Percentiles rank a stretch among this genome's conserved stretches.
These are phyloP conservation scores for Waltergamsia citrina DNA, from an alignment of 2,329 filamentous ascomycete genomes.

Conservation along the genomic window DNA sequence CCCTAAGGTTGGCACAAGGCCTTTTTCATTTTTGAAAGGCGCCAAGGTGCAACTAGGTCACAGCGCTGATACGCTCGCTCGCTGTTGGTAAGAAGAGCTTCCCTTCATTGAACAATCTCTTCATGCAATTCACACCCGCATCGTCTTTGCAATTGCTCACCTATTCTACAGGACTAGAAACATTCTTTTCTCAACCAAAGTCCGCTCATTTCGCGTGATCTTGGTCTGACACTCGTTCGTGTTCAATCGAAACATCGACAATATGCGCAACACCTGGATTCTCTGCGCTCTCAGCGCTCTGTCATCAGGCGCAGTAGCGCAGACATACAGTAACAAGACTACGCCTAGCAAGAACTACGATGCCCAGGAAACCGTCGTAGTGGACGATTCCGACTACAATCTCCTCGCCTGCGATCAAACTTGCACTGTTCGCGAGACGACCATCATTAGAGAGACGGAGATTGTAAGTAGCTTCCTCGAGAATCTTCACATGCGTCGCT, in stretches of 20 bases:
- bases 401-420: neutral
- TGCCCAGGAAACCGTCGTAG: neutral
- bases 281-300: constrained; percentile 1
- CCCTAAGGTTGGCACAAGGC: no score
- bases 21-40: no score
- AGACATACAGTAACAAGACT: no score
- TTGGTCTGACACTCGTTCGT: neutral
- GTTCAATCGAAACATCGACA: neutral
- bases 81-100: no score
- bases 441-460: no score
- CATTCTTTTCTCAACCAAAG: neutral
- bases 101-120: no score
- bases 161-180: neutral
- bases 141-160: neutral
- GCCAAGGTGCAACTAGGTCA: no score
- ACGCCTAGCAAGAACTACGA: no score
- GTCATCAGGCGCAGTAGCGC: neutral
- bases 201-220: neutral
- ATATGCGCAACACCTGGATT: neutral
- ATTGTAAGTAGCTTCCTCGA: no score
- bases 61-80: no score
- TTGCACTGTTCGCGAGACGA: neutral
- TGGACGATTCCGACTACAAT: no score
- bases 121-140: neutral
- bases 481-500: no score